These are phyloP conservation scores for Begonia fuchsioides DNA, from an alignment of 306 rosid species.

Conservation along the genomic window DNA sequence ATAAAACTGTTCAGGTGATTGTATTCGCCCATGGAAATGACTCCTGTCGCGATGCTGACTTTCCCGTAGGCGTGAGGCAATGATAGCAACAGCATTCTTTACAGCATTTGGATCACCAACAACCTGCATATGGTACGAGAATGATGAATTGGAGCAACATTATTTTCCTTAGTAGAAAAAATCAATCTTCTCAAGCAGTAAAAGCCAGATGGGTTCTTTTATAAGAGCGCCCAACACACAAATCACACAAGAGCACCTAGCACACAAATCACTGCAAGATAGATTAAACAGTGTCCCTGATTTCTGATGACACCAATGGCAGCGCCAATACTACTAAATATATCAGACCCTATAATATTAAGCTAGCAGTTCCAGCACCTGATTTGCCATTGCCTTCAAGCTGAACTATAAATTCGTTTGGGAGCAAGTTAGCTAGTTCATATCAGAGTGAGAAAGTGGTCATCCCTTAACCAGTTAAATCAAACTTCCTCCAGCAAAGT, in stretches of 20 bases:
- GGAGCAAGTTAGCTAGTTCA: constrained; percentile 1
- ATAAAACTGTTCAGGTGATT: constrained; percentile 74
- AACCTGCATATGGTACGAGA: constrained; percentile 41
- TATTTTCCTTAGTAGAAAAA: too few relatives aligned
- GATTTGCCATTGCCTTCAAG: neutral
- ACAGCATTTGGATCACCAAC: constrained; percentile 68
- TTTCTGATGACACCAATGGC: too few relatives aligned
- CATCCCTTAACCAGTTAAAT: neutral
- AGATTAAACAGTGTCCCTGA: too few relatives aligned
- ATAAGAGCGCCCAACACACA: too few relatives aligned
- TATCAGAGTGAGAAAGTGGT: too few relatives aligned
- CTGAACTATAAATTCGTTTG: neutral
- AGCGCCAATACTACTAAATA: neutral
- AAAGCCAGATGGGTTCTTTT: too few relatives aligned
- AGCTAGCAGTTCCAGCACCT: neutral
- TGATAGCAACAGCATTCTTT: constrained; percentile 50
- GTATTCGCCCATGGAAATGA: constrained; percentile 64
- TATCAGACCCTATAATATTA: neutral
- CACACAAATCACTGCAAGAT: too few relatives aligned
- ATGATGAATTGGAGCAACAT: neutral
- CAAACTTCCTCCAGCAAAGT: neutral
- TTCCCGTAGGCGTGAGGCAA: constrained; percentile 91
- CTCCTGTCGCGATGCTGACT: constrained; percentile 94
- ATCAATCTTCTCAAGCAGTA: too few relatives aligned
- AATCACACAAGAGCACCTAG: too few relatives aligned